Evolutionary conservation across 768 basidiomycete genomes (phyloP).

Genomic region (Podaxis sp.): DNA sequence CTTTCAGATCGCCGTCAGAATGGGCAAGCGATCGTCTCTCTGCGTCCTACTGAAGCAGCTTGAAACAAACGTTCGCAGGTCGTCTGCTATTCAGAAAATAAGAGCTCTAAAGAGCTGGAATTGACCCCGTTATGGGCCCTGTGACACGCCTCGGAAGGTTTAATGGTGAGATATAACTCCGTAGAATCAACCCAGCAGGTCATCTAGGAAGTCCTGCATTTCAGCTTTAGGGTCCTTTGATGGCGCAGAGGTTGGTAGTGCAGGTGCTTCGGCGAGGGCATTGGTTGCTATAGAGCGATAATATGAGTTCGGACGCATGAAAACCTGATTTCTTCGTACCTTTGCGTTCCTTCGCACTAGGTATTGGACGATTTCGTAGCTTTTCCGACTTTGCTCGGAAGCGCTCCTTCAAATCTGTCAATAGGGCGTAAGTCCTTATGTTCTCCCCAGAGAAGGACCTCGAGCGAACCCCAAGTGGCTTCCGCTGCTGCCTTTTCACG

Average conservation of each 20-base stretch:
- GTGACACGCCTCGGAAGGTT: too few species aligned
- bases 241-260: slow-evolving; percentile 40
- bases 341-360: slow-evolving; percentile 31
- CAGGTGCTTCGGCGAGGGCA: slow-evolving; percentile 45
- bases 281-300: not conserved
- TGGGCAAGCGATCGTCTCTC: too few species aligned
- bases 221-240: slow-evolving; percentile 47
- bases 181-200: slow-evolving; percentile 40
- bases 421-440: not conserved
- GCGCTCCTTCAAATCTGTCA: slow-evolving; percentile 54
- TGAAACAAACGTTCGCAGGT: too few species aligned
- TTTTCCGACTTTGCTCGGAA: slow-evolving; percentile 56
- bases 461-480: slow-evolving; percentile 62
- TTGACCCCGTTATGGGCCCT: too few species aligned
- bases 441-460: not conserved
- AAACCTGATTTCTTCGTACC: slow-evolving; percentile 27
- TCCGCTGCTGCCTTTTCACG: slow-evolving; percentile 74
- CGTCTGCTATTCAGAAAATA: too few species aligned
- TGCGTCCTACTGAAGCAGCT: too few species aligned
- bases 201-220: slow-evolving; percentile 75
- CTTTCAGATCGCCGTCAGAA: too few species aligned
- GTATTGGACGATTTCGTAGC: slow-evolving; percentile 35
- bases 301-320: not conserved
- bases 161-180: too few species aligned
- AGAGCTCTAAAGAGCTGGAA: too few species aligned